A percentile compares a stretch with the other conserved stretches of the same genome.
Evolutionary conservation across 164 flowering plant genomes (phyloP).

Genomic region (Stephania cephalantha): DNA sequence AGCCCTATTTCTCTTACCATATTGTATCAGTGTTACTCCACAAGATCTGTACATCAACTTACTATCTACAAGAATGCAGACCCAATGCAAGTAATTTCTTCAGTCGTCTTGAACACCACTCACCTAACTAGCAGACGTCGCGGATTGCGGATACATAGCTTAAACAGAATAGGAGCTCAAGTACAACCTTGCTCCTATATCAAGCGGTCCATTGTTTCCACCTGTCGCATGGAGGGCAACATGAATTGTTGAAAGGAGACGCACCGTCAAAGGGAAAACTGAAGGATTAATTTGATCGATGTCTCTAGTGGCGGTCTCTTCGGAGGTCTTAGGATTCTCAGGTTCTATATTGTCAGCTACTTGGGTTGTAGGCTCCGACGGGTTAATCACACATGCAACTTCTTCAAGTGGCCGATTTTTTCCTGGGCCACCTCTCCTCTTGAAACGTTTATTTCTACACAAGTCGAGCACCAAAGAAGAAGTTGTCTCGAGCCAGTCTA

Average conservation of each 20-base stretch:
- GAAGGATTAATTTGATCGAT: conserved; percentile 37
- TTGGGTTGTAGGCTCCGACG: conserved; percentile 29
- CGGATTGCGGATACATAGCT: conserved; percentile 3
- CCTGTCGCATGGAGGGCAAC: conserved; percentile 80
- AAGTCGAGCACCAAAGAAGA: conserved; percentile 61
- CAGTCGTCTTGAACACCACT: not conserved
- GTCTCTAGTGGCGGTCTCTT: conserved; percentile 8
- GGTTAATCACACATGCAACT: conserved; percentile 46
- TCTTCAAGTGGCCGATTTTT: conserved; percentile 52
- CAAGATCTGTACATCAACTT: conserved; percentile 25
- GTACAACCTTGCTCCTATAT: conserved; percentile 69
- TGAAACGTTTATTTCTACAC: conserved; percentile 25
- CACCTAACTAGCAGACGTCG: not conserved
- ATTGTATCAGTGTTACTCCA: conserved; percentile 6
- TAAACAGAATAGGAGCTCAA: conserved; percentile 54
- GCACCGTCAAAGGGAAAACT: conserved; percentile 67
- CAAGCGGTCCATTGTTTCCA: conserved; percentile 80
- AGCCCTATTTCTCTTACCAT: not conserved
- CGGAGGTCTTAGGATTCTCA: conserved; percentile 3
- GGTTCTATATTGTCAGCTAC: not conserved
- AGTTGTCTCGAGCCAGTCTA: conserved; percentile 86
- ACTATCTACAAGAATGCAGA: conserved; percentile 31
- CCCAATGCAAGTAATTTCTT: not conserved
- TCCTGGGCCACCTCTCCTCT: conserved; percentile 37
- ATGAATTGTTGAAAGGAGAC: conserved; percentile 56